phyloP scores from a whole-genome alignment of 768 basidiomycete species.

The Peribolospora baueri region DNA sequence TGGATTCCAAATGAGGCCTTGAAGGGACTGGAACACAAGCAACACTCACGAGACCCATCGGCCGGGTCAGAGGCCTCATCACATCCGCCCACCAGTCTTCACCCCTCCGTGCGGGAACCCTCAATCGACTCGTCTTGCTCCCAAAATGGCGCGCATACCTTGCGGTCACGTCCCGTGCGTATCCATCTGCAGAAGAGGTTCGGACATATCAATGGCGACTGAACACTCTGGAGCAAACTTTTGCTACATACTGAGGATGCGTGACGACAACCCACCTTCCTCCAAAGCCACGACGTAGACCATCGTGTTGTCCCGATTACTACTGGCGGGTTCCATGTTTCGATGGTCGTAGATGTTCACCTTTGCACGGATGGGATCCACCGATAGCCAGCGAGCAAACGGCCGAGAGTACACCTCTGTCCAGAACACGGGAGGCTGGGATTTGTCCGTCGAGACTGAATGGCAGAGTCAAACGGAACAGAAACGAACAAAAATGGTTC shows the following conservation, averaged over 20 bases:
- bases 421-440: constrained; percentile 70
- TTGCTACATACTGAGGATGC: not conserved
- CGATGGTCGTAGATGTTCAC: constrained; percentile 56
- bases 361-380: constrained; percentile 74
- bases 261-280: constrained; percentile 27
- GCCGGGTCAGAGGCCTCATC: constrained; percentile 36
- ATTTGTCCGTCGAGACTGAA: not conserved
- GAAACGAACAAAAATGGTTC: not conserved
- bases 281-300: constrained; percentile 81
- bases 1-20: not conserved
- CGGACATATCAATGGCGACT: not conserved
- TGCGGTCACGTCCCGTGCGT: constrained; percentile 69
- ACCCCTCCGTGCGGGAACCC: constrained; percentile 25
- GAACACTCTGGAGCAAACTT: not conserved
- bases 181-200: constrained; percentile 35
- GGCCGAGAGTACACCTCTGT: constrained; percentile 86
- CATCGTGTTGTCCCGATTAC: constrained; percentile 33
- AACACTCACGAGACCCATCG: constrained; percentile 50
- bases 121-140: constrained; percentile 31
- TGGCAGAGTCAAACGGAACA: not conserved
- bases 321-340: constrained; percentile 16
- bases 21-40: not conserved
- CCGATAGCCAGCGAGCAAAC: constrained; percentile 71
- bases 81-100: constrained; percentile 69
- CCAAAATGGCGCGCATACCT: constrained; percentile 63